phyloP scores from a whole-genome alignment of 345 rosid genomes.

The Dovyalis caffra region DNA sequence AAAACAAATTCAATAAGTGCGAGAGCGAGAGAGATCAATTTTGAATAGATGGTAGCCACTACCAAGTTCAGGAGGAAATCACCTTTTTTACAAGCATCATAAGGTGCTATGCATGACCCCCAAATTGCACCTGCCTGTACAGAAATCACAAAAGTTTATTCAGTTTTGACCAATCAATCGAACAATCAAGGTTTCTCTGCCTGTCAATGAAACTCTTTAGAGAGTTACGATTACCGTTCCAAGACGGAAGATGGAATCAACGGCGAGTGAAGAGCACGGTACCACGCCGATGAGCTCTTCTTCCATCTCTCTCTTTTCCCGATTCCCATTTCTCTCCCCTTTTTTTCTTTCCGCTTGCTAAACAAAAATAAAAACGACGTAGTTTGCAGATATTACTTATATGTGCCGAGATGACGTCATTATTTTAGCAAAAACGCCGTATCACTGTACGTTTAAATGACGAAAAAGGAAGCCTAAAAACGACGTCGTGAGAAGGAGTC shows the following conservation, averaged over 20 bases:
- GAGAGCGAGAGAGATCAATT: too few relatives aligned
- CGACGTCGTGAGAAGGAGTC: background rate
- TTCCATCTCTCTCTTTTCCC: slow-evolving; percentile 41
- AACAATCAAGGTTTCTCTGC: background rate
- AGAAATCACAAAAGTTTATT: background rate
- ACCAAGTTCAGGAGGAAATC: background rate
- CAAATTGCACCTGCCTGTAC: slow-evolving; percentile 75
- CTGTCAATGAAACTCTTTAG: background rate
- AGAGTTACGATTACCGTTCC: slow-evolving; percentile 46
- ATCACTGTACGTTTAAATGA: background rate
- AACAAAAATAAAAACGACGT: background rate
- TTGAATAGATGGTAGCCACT: background rate
- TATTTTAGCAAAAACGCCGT: background rate
- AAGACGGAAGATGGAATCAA: slow-evolving; percentile 58
- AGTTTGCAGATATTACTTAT: background rate
- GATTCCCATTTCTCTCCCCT: slow-evolving; percentile 3
- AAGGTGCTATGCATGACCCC: slow-evolving; percentile 65
- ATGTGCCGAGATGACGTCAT: background rate
- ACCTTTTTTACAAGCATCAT: slow-evolving; percentile 62
- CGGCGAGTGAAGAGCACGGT: slow-evolving; percentile 83
- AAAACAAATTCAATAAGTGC: background rate
- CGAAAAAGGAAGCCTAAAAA: background rate
- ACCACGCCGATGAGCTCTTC: slow-evolving; percentile 44
- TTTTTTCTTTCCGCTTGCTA: background rate
- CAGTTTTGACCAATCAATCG: background rate